Conservation (phyloP, 1,284 basidiomycete genomes). For the Ceratobasidium papillatum region DNA sequence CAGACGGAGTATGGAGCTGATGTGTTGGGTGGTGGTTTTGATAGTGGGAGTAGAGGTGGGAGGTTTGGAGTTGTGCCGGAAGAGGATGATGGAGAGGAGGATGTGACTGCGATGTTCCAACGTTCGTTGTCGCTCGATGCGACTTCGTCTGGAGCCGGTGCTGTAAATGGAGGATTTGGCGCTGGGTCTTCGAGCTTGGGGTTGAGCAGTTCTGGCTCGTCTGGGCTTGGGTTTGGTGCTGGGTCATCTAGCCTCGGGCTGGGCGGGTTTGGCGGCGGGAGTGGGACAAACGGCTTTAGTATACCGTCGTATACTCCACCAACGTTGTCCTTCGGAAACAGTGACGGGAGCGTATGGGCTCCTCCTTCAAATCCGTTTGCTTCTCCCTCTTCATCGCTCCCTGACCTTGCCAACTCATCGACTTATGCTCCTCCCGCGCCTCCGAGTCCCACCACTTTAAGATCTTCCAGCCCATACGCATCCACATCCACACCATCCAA, state of each 20-base stretch:
- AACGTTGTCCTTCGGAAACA: slow-evolving; percentile 24
- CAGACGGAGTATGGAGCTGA: slow-evolving; percentile 18
- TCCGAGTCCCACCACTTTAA: background rate
- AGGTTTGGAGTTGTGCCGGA: background rate
- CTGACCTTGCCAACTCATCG: background rate
- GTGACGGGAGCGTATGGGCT: slow-evolving; percentile 32
- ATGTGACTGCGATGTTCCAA: slow-evolving; percentile 34
- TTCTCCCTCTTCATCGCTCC: slow-evolving; percentile 16
- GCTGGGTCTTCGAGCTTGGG: background rate
- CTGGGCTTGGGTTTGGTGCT: background rate
- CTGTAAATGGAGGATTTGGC: background rate
- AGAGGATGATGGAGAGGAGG: slow-evolving; percentile 40
- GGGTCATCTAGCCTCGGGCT: background rate
- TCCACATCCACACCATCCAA: slow-evolving; percentile 6
- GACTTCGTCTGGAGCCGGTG: background rate
- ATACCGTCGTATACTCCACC: background rate
- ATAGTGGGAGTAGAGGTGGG: background rate
- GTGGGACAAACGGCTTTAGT: slow-evolving; percentile 12
- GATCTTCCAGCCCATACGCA: background rate
- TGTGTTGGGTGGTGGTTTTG: slow-evolving; percentile 14
- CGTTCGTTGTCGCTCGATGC: slow-evolving; percentile 20
- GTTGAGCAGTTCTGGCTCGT: background rate
- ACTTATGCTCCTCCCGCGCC: background rate
- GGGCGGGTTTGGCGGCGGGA: slow-evolving; percentile 7
- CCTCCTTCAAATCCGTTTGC: slow-evolving; percentile 25